A percentile compares a stretch with the other conserved stretches of the same genome.
These are phyloP conservation scores for Gloeophyllum trabeum DNA, from an alignment of 768 basidiomycete species.

Conservation along the genomic window DNA sequence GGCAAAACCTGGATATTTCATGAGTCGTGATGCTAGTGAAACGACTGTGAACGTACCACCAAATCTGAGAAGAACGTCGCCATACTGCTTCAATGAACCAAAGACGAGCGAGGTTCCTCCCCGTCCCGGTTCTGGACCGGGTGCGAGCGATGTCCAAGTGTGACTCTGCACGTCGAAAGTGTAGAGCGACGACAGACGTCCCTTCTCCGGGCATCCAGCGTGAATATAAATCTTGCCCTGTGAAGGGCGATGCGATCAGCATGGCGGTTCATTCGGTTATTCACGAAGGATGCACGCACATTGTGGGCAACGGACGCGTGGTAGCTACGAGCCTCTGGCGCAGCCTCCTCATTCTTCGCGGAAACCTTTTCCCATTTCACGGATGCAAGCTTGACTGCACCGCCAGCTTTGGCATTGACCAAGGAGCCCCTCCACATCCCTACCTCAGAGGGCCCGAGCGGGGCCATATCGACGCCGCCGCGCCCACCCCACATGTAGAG, in stretches of 20 bases:
- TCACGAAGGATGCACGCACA: conserved; percentile 13
- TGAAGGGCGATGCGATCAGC: background rate
- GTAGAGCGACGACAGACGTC: conserved; percentile 24
- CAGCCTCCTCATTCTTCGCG: conserved; percentile 17
- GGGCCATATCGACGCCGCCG: conserved; percentile 26
- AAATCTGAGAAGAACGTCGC: conserved; percentile 23
- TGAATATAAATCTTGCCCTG: conserved; percentile 26
- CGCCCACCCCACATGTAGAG: conserved; percentile 36
- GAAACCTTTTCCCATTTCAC: conserved; percentile 20
- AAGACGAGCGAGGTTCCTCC: conserved; percentile 28
- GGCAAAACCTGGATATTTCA: conserved; percentile 17
- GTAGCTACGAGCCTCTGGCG: conserved; percentile 22
- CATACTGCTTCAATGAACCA: conserved; percentile 9
- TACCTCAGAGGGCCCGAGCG: conserved; percentile 17
- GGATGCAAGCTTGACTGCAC: background rate
- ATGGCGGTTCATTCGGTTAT: background rate
- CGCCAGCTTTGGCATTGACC: conserved; percentile 1
- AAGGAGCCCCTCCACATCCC: conserved; percentile 19
- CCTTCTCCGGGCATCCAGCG: conserved; percentile 26
- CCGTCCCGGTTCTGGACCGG: conserved; percentile 25
- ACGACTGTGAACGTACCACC: conserved; percentile 15
- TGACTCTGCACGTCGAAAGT: conserved; percentile 18
- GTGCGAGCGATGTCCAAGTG: conserved; percentile 20
- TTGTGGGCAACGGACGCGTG: conserved; percentile 20
- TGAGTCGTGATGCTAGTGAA: conserved; percentile 9